A percentile compares a stretch with the other conserved stretches of the same genome.
Evolutionary conservation across 257 asterid genomes (phyloP).

Genomic region (Hygrophila difformis): DNA sequence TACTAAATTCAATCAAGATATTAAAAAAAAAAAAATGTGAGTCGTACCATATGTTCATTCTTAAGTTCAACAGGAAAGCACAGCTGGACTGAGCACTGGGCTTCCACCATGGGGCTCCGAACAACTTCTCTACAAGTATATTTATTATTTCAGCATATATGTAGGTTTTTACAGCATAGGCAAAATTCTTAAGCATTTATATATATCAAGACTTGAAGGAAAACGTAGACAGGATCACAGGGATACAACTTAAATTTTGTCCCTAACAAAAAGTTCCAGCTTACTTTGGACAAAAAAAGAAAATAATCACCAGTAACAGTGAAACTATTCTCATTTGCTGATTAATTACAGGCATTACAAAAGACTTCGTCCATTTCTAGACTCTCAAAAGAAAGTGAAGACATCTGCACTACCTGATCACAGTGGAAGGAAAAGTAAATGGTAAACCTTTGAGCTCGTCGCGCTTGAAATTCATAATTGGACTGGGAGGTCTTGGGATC

Average conservation of each 20-base stretch:
- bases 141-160: background rate
- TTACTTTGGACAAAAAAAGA: conserved; percentile 7
- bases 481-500: conserved; percentile 68
- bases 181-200: too few relatives aligned
- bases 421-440: conserved; percentile 67
- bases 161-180: background rate
- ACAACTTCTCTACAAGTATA: conserved; percentile 74
- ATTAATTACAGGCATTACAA: conserved; percentile 7
- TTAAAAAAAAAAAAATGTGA: conserved; percentile 12
- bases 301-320: background rate
- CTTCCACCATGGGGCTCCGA: conserved; percentile 93
- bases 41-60: conserved; percentile 64
- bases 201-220: too few relatives aligned
- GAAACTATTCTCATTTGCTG: conserved; percentile 1
- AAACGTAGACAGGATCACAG: conserved; percentile 3
- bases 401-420: conserved; percentile 50
- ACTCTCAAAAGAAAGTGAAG: conserved; percentile 12
- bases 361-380: conserved; percentile 4
- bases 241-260: background rate
- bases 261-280: background rate
- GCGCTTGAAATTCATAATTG: conserved; percentile 62
- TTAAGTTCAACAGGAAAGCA: conserved; percentile 88
- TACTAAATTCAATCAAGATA: conserved; percentile 4
- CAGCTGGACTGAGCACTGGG: conserved; percentile 92
- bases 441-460: conserved; percentile 91